Evolutionary conservation across 2,329 filamentous ascomycete genomes (phyloP), one percentile per base, ranked within the genome.

Genomic region (Talaromyces sp.): DNA sequence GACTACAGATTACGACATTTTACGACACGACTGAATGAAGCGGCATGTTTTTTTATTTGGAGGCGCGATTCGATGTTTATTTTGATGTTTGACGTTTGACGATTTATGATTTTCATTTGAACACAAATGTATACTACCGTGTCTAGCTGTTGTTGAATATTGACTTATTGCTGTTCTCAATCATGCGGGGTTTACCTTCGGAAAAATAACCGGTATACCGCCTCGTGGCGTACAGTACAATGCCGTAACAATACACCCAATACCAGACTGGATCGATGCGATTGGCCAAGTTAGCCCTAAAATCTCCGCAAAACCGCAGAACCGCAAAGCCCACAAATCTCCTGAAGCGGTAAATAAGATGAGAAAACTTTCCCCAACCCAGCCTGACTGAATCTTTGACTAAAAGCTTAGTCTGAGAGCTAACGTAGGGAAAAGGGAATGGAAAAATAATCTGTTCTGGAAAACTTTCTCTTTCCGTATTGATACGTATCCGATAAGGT

Each of bases 1-100:
- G 50, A 56, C 37, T 47, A 63, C 50, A 59, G 43, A 41, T 65
- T 48, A 65, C 50, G 63, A 65, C 19, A 13, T 48, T 50, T 52
- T 16, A 59, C 56, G 37, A 59, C 56, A 59, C 27, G 56, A 59
- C 31, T 59, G 14, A 41, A 45, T 59, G 39, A 59, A 41, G 24
- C 56, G 56, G 14, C 43, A 47, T 27, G 37, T 39, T 58, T 63
- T 41, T 19, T 19, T 19, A 1, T 43, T 52, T 31, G 16, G n/a
- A 54, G 50, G 50, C 31, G 35, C 35, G 22, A 24, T n/a, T 43
- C 31, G 37, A 27, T 41, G n/a, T 9, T 37, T 13, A 37, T 37
- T 10, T 37, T 37, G 13, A 37, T 35, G 33, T 10, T 35, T 35
- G 33, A 35, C 10, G 33, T 37, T 31, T 37, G 35, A 13, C 11